Base-by-base conservation (phyloP, 352 stramenopile species). In the Lagenidium sp. region DNA sequence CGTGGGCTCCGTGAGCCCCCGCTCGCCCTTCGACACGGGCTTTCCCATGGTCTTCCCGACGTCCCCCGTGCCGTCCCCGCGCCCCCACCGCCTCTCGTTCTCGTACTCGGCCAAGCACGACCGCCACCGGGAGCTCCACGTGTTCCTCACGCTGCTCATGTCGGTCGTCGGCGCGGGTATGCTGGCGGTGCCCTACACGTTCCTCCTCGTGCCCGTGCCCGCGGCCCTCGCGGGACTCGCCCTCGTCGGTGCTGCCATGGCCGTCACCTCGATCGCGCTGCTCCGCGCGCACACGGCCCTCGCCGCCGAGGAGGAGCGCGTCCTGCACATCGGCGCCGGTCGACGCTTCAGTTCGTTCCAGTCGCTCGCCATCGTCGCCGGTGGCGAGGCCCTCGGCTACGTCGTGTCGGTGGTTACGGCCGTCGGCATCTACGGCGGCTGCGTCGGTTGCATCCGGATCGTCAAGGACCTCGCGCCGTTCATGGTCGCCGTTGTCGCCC, bases 101-200 rank as follows among this genome's bases (percentile, higher is more conserved):
- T 53, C 55, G 39, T 68, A 68, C 47, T 41, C 52, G 42, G 36
- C 34, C 16, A 52, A 57, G 21, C 43, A 72, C 42, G 36, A 57
- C n/a, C 40, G 40, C 23, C 56, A 65, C 28, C 65, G 65, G 20
- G 55, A 77, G 16, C 52, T 82, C 45, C 66, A 77, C 55, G 74
- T 87, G n/a, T 82, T 86, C 51, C 56, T 84, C 19, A 84, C 68
- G 42, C 64, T 89, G 49, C 74, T 84, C 52, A 82, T 86, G 67
- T 85, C 73, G 32, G 79, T 80, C 18, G 70, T 86, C 20, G 77
- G 77, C 30, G 73, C 69, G 13, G 77, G 77, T 16, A 74, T 86
- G 69, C 57, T 89, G 12, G 72, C 66, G 0, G 55, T 89, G 37
- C 73, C 77, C 13, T 89, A 82, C 57, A 82, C 72, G 26, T 89